Base-by-base conservation (phyloP, 345 rosid species). In the Linum usitatissimum region DNA sequence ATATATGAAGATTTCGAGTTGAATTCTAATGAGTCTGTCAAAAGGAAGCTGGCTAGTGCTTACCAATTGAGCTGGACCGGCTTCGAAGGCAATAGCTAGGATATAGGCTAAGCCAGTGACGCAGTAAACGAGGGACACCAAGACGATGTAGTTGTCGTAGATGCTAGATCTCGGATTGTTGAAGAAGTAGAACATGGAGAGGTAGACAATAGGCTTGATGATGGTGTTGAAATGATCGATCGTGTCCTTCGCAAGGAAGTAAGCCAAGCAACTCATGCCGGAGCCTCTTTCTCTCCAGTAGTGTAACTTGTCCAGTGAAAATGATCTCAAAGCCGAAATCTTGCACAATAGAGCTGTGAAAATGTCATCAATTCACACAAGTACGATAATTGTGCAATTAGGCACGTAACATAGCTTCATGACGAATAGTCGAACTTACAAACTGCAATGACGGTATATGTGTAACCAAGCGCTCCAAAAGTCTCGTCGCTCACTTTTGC, bases 171-270 rank as follows among this genome's bases (percentile, higher is more conserved):
- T 77, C 6, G 96, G 99, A 68, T 85, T 90, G 84, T 90, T 94
- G 91, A 88, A 94, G 86, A 83, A 94, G 83, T 90, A 94, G 78
- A 90, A 88, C 99, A 94, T 94, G 12, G 99, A 90, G 62, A 90
- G 82, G 69, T 84, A 88, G 66, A 90, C 95, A 10, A 90, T 74
- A 9, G 99, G 99, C 75, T 83, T 94, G 77, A 94, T 76, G 42
- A 88, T 38, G 60, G 91, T 88, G 68, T 86, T 94, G 85, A 94
- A 88, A 67, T 83, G 93, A 73, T 94, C 99, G 9, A 86, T 71
- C 12, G 99, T 86, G 75, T 94, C 97, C 77, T 94, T 94, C 0
- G 99, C 76, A 20, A 88, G 72, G 74, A 94, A 94, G 72, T 88
- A 81, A 71, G 99, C 99, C 40, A 94, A 66, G 79, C 95, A 81